phyloP scores from a whole-genome alignment of 2,329 filamentous ascomycete genomes.

The Akanthomyces uredinophilus region DNA sequence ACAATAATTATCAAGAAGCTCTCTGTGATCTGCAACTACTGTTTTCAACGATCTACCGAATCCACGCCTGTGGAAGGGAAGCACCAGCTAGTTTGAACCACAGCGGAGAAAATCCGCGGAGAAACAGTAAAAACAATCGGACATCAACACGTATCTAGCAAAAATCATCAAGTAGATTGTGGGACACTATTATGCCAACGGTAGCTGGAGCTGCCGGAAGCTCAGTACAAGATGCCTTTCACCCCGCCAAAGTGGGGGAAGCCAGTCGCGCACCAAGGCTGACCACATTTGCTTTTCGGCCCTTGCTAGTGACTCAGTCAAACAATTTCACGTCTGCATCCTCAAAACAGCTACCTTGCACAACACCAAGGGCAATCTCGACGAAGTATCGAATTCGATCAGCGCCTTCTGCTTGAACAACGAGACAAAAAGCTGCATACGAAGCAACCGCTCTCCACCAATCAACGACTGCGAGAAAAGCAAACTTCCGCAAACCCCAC shows the following conservation, averaged over 20 bases:
- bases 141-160: too few species aligned
- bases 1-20: background rate
- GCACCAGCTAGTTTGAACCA: too few species aligned
- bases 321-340: background rate
- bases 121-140: too few species aligned
- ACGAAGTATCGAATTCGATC: background rate
- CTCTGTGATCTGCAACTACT: background rate
- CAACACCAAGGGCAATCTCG: background rate
- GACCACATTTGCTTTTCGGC: background rate
- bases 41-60: background rate
- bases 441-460: background rate
- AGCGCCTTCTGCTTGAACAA: background rate
- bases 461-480: background rate
- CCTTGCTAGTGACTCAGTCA: constrained; percentile 8
- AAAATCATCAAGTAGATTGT: too few species aligned
- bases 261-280: background rate
- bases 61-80: too few species aligned
- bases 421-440: too few species aligned
- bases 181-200: too few species aligned
- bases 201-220: background rate
- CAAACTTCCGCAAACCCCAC: constrained; percentile 1
- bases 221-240: background rate
- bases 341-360: background rate
- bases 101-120: too few species aligned
- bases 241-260: constrained; percentile 13